phyloP scores from a whole-genome alignment of 768 basidiomycete genomes.

The Artomyces pyxidatus region DNA sequence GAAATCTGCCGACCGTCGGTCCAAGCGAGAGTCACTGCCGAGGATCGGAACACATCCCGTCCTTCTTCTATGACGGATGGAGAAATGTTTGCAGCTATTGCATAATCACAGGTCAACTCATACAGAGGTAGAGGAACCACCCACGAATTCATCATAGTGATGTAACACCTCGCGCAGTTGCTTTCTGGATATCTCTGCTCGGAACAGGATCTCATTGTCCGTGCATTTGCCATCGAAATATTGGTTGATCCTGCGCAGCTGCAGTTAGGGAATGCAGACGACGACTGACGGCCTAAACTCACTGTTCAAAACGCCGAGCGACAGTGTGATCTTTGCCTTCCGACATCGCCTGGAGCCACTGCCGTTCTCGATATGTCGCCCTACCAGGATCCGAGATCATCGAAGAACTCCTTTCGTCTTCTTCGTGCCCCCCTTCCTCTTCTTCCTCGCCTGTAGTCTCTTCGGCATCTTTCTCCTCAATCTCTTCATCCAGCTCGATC shows the following conservation, averaged over 20 bases:
- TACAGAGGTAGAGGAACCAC: slow-evolving; percentile 18
- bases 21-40: too few species aligned
- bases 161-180: slow-evolving; percentile 78
- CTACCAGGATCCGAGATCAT: slow-evolving; percentile 79
- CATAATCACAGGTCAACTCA: neutral
- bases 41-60: too few species aligned
- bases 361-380: slow-evolving; percentile 69
- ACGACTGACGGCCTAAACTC: slow-evolving; percentile 18
- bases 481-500: slow-evolving; percentile 22
- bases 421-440: slow-evolving; percentile 33
- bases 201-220: slow-evolving; percentile 89
- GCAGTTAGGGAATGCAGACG: neutral
- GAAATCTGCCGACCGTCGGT: too few species aligned
- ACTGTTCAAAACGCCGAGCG: slow-evolving; percentile 74
- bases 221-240: slow-evolving; percentile 91
- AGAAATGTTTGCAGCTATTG: slow-evolving; percentile 37
- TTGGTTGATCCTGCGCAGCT: slow-evolving; percentile 62
- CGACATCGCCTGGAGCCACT: slow-evolving; percentile 89
- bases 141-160: slow-evolving; percentile 83
- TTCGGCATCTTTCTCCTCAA: slow-evolving; percentile 21
- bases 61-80: slow-evolving; percentile 28
- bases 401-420: slow-evolving; percentile 42
- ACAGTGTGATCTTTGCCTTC: slow-evolving; percentile 67
- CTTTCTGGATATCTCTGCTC: slow-evolving; percentile 76
- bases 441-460: slow-evolving; percentile 27